Evolutionary conservation across 1,139 yeast genomes (phyloP), one percentile per base, ranked within the genome.

Genomic region (Suhomyces bolitotheri): DNA sequence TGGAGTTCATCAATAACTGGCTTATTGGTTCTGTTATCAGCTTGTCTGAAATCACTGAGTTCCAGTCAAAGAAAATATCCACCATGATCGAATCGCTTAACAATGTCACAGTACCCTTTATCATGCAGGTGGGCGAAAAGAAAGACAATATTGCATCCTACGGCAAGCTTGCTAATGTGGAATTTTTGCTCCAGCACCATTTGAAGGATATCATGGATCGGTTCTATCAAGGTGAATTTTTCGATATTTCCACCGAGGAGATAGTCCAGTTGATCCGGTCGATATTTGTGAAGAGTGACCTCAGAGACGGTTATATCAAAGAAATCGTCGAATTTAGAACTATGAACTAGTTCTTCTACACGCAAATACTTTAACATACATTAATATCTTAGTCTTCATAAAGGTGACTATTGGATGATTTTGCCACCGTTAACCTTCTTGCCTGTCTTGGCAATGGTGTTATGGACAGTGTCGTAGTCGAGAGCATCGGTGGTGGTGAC

Each of bases 401-500:
- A 7, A 22, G 6, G n/a, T n/a, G 9, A 26, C 36, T 56, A 62
- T 36, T 50, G 49, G 44, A 75, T 54, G 21, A 69, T 62, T 40
- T 73, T 71, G 8, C 96, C 96, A 19, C 73, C 72, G 40, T 74
- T 70, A 40, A 92, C 84, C 51, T 80, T 79, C 70, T 90, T 92
- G 21, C 98, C 98, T 1, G 97, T 89, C 70, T 90, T 92, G 45
- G 82, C 71, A 50, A 92, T 90, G 39, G 89, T 80, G 38, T 74
- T 81, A 42, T 83, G 70, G 16, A 92, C 92, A 2, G 83, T 76
- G 34, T 89, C 95, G 56, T 85, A 88, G 38, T 76, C 74, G 25
- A 84, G 60, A 3, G 60, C 50, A 22, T 65, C 63, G 11, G 62
- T 66, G 7, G 96, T 78, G 44, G 69, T 67, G 29, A 92, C 96